Evolutionary conservation across 108 stramenopile species (phyloP).

Genomic region (Mediolabrus comicus): DNA sequence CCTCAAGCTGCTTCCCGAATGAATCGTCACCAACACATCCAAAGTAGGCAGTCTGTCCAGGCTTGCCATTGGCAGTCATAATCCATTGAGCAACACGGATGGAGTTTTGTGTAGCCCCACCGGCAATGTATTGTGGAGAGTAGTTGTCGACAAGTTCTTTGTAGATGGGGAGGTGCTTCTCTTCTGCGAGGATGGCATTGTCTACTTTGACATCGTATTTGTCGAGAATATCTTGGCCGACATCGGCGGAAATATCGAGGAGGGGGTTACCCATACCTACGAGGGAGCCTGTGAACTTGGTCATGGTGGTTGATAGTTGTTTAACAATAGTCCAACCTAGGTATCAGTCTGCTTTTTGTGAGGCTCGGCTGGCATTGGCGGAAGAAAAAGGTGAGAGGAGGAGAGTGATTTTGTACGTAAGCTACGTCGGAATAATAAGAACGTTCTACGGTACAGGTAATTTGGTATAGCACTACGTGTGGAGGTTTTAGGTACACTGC

Average conservation of each 20-base stretch:
- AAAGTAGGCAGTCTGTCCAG: conserved; percentile 82
- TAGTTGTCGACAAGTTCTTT: conserved; percentile 87
- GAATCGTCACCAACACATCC: conserved; percentile 94
- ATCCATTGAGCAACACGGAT: conserved; percentile 99
- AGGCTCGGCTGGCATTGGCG: no score
- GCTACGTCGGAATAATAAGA: no score
- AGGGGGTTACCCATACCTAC: conserved; percentile 99
- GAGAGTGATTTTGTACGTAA: no score
- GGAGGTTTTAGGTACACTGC: no score
- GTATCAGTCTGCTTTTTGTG: no score
- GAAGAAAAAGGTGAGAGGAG: no score
- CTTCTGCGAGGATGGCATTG: conserved; percentile 98
- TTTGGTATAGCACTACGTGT: no score
- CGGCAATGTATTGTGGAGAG: conserved; percentile 95
- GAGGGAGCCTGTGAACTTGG: conserved; percentile 59
- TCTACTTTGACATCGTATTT: conserved; percentile 95
- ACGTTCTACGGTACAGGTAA: no score
- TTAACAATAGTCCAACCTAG: no score
- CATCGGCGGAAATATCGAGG: conserved; percentile 97
- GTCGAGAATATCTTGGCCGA: conserved; percentile 89
- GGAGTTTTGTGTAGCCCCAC: conserved; percentile 99
- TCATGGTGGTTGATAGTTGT: neutral
- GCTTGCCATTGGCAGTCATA: conserved; percentile 59
- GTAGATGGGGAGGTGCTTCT: conserved; percentile 94
- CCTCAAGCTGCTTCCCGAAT: conserved; percentile 78